Evolutionary conservation across 352 stramenopile genomes (phyloP).

Genomic region (Saprolegnia diclina): DNA sequence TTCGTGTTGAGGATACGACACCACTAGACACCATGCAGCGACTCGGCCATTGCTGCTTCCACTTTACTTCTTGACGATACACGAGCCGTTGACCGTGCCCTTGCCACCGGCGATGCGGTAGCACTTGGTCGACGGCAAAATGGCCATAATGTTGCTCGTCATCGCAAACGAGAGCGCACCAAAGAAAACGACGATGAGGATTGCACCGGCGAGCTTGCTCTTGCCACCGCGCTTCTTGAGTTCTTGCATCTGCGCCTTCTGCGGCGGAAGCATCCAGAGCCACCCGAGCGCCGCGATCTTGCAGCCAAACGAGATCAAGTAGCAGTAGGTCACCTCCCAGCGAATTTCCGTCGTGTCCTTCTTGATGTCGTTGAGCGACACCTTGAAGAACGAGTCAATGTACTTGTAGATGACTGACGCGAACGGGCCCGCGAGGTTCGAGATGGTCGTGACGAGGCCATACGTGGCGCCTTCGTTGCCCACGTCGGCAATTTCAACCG

Average conservation of each 20-base stretch:
- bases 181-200: conserved; percentile 43
- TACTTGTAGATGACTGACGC: conserved; percentile 39
- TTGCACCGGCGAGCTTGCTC: conserved; percentile 18
- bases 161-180: conserved; percentile 42
- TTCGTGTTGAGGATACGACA: too few species aligned
- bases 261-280: conserved; percentile 47
- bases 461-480: conserved; percentile 60
- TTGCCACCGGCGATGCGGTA: conserved; percentile 48
- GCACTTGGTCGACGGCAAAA: conserved; percentile 48
- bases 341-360: conserved; percentile 43
- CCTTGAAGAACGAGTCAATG: conserved; percentile 39
- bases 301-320: conserved; percentile 47
- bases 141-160: conserved; percentile 53
- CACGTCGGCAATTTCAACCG: conserved; percentile 48
- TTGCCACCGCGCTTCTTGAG: conserved; percentile 57
- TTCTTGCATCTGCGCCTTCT: conserved; percentile 58
- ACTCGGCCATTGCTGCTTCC: too few species aligned
- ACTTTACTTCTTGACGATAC: too few species aligned
- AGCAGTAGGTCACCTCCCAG: conserved; percentile 43
- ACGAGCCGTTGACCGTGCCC: background rate
- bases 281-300: conserved; percentile 47
- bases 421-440: conserved; percentile 46
- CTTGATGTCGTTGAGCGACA: conserved; percentile 44
- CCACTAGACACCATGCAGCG: too few species aligned
- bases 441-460: conserved; percentile 54